Conservation (phyloP, 257 asterid genomes). For the Ilex asprella region DNA sequence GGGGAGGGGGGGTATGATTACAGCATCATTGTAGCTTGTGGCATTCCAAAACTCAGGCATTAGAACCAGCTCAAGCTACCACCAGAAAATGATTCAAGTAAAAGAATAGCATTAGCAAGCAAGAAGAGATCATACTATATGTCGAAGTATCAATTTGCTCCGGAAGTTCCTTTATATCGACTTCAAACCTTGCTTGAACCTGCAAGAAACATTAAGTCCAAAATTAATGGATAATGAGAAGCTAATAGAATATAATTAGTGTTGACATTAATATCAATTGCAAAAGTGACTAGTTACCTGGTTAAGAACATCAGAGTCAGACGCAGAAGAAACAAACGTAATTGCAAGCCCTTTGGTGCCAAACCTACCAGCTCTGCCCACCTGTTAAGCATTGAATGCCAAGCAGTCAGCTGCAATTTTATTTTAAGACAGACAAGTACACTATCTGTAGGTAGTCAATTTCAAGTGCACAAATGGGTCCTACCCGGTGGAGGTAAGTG, state of each 20-base stretch:
- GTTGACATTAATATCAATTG: too few species aligned
- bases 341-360: conserved; percentile 7
- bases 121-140: too few species aligned
- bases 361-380: conserved; percentile 3
- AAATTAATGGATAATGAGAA: not conserved
- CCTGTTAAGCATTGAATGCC: not conserved
- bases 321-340: not conserved
- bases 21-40: too few species aligned
- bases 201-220: not conserved
- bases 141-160: too few species aligned
- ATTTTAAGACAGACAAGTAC: not conserved
- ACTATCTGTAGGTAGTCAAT: not conserved
- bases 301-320: conserved; percentile 2
- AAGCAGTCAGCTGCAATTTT: not conserved
- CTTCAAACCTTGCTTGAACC: not conserved
- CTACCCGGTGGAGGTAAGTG: conserved; percentile 1
- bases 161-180: not conserved
- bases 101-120: too few species aligned
- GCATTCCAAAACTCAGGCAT: too few species aligned
- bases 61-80: too few species aligned
- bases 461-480: not conserved
- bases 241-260: too few species aligned
- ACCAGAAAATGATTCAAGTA: too few species aligned
- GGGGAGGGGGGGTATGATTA: too few species aligned
- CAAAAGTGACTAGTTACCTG: not conserved